A percentile compares a stretch with the other conserved stretches of the same genome.
Evolutionary conservation across 2,329 filamentous ascomycete genomes (phyloP).

Genomic region (Pseudocercospora macadamiae): DNA sequence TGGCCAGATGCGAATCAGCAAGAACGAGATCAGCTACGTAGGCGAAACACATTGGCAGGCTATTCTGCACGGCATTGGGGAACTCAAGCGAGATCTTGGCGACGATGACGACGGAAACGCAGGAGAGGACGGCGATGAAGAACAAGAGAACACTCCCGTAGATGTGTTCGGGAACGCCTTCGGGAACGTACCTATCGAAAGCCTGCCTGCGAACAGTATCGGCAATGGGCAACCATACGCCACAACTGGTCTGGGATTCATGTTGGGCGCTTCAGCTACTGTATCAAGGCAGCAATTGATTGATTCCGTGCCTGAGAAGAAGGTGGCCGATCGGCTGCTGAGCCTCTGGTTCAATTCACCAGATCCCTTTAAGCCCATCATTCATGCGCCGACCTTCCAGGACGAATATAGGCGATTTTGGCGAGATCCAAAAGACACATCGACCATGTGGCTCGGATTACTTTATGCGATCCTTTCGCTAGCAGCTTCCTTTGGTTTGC

Average conservation of each 20-base stretch:
- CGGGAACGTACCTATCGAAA: slow-evolving; percentile 16
- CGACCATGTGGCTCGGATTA: slow-evolving; percentile 52
- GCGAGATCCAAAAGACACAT: slow-evolving; percentile 41
- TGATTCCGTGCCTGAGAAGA: slow-evolving; percentile 37
- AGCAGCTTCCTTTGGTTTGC: slow-evolving; percentile 37
- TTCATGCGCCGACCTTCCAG: slow-evolving; percentile 58
- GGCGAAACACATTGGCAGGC: slow-evolving; percentile 84
- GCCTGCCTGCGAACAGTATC: background rate
- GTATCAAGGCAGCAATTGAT: slow-evolving; percentile 38
- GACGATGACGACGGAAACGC: slow-evolving; percentile 30
- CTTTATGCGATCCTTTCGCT: slow-evolving; percentile 53
- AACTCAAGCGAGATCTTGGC: slow-evolving; percentile 38
- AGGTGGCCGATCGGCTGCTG: slow-evolving; percentile 35
- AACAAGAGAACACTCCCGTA: background rate
- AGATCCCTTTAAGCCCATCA: slow-evolving; percentile 53
- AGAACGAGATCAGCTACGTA: slow-evolving; percentile 74
- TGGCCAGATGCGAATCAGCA: slow-evolving; percentile 80
- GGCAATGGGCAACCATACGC: background rate
- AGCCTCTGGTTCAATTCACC: slow-evolving; percentile 41
- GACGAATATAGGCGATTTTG: slow-evolving; percentile 52
- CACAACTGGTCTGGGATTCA: slow-evolving; percentile 32
- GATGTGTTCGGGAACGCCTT: slow-evolving; percentile 18
- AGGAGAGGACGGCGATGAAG: background rate
- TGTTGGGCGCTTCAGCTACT: slow-evolving; percentile 24
- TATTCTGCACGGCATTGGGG: slow-evolving; percentile 65